phyloP scores from a whole-genome alignment of 768 basidiomycete genomes.

The Cubamyces sp. region DNA sequence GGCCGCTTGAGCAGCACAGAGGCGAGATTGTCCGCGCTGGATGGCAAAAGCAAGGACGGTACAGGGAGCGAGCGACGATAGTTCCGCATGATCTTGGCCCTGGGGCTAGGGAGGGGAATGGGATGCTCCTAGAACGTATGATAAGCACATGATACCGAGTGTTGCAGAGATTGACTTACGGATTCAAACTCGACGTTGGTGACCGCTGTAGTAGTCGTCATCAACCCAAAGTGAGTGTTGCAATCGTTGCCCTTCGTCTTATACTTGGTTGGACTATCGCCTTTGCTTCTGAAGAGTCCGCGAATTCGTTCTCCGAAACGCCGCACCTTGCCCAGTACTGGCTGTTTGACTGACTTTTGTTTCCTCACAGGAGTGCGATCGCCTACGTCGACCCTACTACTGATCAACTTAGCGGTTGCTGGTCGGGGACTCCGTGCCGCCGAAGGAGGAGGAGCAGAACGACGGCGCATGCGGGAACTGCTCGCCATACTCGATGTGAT shows the following conservation, averaged over 20 bases:
- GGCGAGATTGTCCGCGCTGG: constrained; percentile 4
- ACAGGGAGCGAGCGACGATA: constrained; percentile 22
- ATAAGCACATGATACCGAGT: background rate
- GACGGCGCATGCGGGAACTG: constrained; percentile 2
- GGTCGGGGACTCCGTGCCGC: background rate
- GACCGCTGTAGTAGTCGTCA: constrained; percentile 28
- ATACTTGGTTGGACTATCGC: constrained; percentile 34
- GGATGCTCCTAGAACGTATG: constrained; percentile 29
- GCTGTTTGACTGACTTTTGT: constrained; percentile 6
- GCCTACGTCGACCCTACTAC: constrained; percentile 25
- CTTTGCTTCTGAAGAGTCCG: constrained; percentile 28
- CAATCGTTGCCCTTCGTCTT: constrained; percentile 11
- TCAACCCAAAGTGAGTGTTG: constrained; percentile 20
- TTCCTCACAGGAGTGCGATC: background rate
- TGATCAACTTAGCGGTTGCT: constrained; percentile 6
- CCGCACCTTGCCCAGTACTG: constrained; percentile 21
- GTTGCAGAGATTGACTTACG: constrained; percentile 20
- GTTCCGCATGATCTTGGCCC: constrained; percentile 13
- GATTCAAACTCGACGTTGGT: constrained; percentile 33
- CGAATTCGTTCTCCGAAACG: constrained; percentile 23
- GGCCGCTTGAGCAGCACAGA: constrained; percentile 1
- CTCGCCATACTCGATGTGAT: background rate
- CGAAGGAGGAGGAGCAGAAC: constrained; percentile 16
- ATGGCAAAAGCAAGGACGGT: background rate
- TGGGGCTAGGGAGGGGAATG: constrained; percentile 25